Evolutionary conservation across 2,329 filamentous ascomycete species (phyloP), one percentile per base, ranked within the genome.

Genomic region (Nigrograna mackinnonii): DNA sequence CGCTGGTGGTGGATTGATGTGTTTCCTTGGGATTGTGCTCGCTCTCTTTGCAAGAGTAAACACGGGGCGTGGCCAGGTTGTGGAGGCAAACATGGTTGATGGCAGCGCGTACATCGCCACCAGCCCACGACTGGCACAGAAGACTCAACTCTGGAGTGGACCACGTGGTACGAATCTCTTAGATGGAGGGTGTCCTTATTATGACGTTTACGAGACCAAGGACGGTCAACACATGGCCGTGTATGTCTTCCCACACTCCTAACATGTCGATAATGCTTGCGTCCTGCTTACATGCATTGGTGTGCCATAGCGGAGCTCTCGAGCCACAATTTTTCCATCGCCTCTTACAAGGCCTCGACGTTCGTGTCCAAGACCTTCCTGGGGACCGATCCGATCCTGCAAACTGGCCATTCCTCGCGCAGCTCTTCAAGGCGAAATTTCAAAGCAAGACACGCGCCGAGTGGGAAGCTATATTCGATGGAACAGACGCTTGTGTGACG

Each of bases 41-140:
- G 92, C 94, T 0, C 69, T 97, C 45, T 59, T 95, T 9, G 78
- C 83, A 12, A 75, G 90, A 22, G 73, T 77, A 35, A 72, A 68
- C 31, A 84, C 76, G 0, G 89, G 89, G 0, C 47, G 71, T 2
- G 92, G 92, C 0, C 92, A 96, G 70, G 85, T 96, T 11, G 91
- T 97, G 6, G 90, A 96, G 71, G 89, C 89, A 13, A 96, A 95
- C 68, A 97, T 97, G 92, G 92, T 96, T 11, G 92, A 97, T 71
- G 92, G 92, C 6, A 82, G 80, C 17, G 81, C 84, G 26, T 92
- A 92, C 67, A 72, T 97, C 19, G 85, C 86, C 2, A 86, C 84
- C 0, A 92, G 92, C 70, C 85, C 88, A 38, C 78, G 92, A 22
- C 73, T 95, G 47, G 76, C 76, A 20, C 75, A 78, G 48, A 84